Base-by-base conservation (phyloP, 1,284 basidiomycete species). In the Leccinum pallidistipes region DNA sequence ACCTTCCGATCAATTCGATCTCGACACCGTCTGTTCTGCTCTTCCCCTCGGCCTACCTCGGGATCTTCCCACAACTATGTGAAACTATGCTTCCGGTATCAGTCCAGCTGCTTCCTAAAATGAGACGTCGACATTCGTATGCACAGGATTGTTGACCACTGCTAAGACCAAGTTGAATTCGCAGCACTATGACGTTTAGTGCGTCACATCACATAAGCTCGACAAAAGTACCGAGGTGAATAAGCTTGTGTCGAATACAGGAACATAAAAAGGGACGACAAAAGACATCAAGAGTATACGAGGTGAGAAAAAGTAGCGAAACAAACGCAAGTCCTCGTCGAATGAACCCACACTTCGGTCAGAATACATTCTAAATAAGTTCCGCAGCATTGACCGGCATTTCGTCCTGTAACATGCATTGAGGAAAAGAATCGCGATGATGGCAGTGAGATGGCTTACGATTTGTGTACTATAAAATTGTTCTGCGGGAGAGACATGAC, bases 311-410 rank as follows among this genome's bases (percentile, higher is more conserved):
- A 55, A 1, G 31, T 40, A 49, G 47, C 31, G 38, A 36, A 52
- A 55, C 10, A 57, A n/a, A 40, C 55, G 50, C 40, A 62, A 58
- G 50, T 5, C 18, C 1, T 18, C 50, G 45, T 21, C 59, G n/a
- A 18, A 2, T 45, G 18, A 43, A 21, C 18, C 18, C 43, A 43
- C 51, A 43, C 45, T 49, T 27, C n/a, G 36, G 16, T 38, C 14
- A 56, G 47, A 38, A 57, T 55, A 59, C 59, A 53, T 43, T 58
- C 57, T 80, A 94, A 68, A 94, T 92, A 63, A 93, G 84, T 72
- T 94, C 92, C 40, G 92, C 91, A 61, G 93, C 92, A 74, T 95
- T 95, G 65, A 95, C 92, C 5, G 92, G 92, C 94, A 96, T 95
- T 81, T 96, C 94, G 71, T 96, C 93, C 91, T 92, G 68, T 14